Evolutionary conservation across 2,329 filamentous ascomycete genomes (phyloP), one percentile per base, ranked within the genome.

Genomic region (Fusarium proliferatum): DNA sequence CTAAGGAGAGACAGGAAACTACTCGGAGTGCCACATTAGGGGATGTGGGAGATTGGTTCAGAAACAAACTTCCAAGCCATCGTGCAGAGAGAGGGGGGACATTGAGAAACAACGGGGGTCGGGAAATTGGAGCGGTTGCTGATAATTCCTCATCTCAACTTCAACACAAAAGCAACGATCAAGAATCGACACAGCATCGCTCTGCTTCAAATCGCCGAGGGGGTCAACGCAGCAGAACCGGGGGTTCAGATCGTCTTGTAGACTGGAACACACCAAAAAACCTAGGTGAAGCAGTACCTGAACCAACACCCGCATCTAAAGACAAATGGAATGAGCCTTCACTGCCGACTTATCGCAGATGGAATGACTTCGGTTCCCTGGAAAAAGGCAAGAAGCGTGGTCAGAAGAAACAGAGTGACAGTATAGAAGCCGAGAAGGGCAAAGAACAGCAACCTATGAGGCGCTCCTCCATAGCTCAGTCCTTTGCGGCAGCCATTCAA

Each of bases 1-100:
- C 88, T 57, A 84, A 78, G 62, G 85, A 79, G 55, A 80, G 34
- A 34, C 62, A 68, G 30, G 39, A 68, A 15, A 67, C 62, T 56
- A 38, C 55, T 30, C 67, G 46, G 39, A 68, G 62, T 23, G 23
- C 41, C n/a, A 73, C 71, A 9, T 48, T 73, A 26, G 71, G 67
- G 17, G 71, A 72, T 28, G 33, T 87, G 17, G 74, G 81, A 19
- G 78, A 79, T 52, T 86, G 87, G 76, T 78, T 89, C 64, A 85
- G 79, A 63, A 85, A 79, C 59, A 80, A 89, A 5, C 79, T 88
- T 15, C 87, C 88, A 1, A 86, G 84, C 69, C 82, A 85, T 64
- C 85, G 84, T 11, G 82, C 85, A 2, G 88, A 89, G 69, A 83
- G 84, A 36, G 87, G 88, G 26, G 84, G 87, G 15, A 89, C 87